Base-by-base conservation (phyloP, 768 basidiomycete species). In the Tylopilus balloui region DNA sequence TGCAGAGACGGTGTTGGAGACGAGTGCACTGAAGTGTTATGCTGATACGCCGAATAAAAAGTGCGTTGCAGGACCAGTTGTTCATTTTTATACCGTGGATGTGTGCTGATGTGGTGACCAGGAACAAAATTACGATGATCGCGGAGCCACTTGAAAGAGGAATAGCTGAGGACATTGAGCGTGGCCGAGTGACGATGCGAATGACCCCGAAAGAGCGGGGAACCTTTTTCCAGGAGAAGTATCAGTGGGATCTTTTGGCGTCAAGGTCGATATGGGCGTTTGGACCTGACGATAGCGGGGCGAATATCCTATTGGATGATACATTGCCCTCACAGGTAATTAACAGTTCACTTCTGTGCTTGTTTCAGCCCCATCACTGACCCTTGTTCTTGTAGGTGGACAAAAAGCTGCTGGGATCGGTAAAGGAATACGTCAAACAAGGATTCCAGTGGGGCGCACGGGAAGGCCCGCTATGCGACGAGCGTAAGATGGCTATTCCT, bases 211-310 rank as follows among this genome's bases (percentile, higher is more conserved):
- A 97, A 70, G 93, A 98, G 62, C 78, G 96, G 38, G 96, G 95
- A 24, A 87, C 84, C 42, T 92, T 94, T 74, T 98, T 99, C 71
- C 84, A 98, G 69, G 86, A 91, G 64, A 95, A 92, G 64, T 95
- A 98, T 68, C 88, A 94, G 51, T 99, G 96, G 95, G 96, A 99
- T 71, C 70, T 98, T 60, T 79, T 99, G 50, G 95, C 96, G 2
- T 95, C 93, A 37, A 79, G 96, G 51, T 97, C 94, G 58, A 96
- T 99, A 74, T 99, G 96, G 96, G 93, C 96, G 19, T 99, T 99
- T 69, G 96, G 96, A 17, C 96, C 96, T 3, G 92, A 98, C 57
- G 95, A 97, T 38, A 85, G 82, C 54, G 96, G 96, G 0, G 81
- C 95, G 9, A 99, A 99, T 67, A 80, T 95, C 53, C 73, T 98